Conservation (phyloP, 2,329 filamentous ascomycete genomes). For the Aurifilum marmelostoma region DNA sequence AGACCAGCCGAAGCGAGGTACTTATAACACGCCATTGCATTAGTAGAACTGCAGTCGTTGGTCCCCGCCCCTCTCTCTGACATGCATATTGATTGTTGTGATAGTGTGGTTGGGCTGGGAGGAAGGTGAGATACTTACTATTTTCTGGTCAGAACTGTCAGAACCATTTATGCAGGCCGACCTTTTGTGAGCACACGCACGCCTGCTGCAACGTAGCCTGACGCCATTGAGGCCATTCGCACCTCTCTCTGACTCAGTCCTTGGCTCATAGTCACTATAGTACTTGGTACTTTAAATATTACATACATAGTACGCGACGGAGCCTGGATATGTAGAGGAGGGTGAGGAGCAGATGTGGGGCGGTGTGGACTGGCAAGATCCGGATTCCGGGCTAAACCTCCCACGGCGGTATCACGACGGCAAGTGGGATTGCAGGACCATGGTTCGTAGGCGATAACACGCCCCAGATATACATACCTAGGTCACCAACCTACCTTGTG, state of each 20-base stretch:
- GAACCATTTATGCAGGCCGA: not conserved
- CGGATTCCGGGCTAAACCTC: conserved; percentile 19
- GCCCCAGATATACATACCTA: not conserved
- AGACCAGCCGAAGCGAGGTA: conserved; percentile 7
- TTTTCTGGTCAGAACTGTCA: not conserved
- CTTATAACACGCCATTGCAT: not conserved
- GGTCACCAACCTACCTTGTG: not conserved
- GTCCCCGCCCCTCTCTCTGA: not conserved
- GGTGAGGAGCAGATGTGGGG: conserved; percentile 9
- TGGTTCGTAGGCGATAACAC: not conserved
- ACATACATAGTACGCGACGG: too few species aligned
- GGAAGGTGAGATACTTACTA: not conserved
- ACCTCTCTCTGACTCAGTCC: not conserved
- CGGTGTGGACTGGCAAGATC: not conserved
- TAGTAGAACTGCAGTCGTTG: not conserved
- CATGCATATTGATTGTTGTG: not conserved
- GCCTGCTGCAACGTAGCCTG: conserved; percentile 5
- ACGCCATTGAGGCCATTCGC: conserved; percentile 15
- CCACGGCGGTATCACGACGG: conserved; percentile 6
- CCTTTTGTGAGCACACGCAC: not conserved
- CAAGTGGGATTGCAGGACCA: not conserved
- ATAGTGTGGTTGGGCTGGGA: conserved; percentile 4
- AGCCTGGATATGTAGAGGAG: not conserved
- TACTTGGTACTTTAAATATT: too few species aligned
- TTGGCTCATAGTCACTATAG: too few species aligned